Evolutionary conservation across 345 rosid genomes (phyloP), one percentile per base, ranked within the genome.

Genomic region (Pelargonium nanum): DNA sequence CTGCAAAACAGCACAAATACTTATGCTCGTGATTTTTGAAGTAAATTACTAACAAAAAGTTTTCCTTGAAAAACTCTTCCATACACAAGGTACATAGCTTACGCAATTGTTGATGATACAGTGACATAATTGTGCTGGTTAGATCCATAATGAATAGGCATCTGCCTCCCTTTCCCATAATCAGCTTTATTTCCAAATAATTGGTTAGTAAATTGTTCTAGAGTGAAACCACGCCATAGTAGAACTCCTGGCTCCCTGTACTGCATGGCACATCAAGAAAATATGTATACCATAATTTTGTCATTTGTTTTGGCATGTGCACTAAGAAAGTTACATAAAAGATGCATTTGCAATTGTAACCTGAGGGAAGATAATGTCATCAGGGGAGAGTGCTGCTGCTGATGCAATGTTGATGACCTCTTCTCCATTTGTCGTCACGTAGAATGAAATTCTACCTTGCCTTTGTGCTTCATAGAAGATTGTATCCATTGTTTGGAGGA

Each of bases 111-210:
- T 0, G 96, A 89, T 1, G 96, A 86, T 55, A 89, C 50, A 1
- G 93, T 89, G 70, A 89, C 62, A 72, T 78, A 86, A 24, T 89
- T 89, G 40, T 22, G 96, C 57, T 72, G 75, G 15, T 70, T 82
- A 10, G 96, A 89, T 0, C 93, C 93, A 16, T 89, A 89, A 68
- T 89, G 96, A 15, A 86, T 62, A 0, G 93, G 91, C 96, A 89
- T 89, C 68, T 89, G 96, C 75, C 85, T 69, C 20, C 93, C 96
- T 81, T 82, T 89, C 22, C 96, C 96, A 19, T 74, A 72, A 74
- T 89, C 96, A 70, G 58, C 79, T 65, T 66, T 79, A 72, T 89
- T 89, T 0, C 88, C 88, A 23, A 82, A 82, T 17, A 78, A 81
- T 53, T 89, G 96, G 72, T 89, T 76, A 5, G 91, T 84, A 59